Evolutionary conservation across 139 green algal genomes (phyloP).

Genomic region (Chlamydomonas sphaeroides): DNA sequence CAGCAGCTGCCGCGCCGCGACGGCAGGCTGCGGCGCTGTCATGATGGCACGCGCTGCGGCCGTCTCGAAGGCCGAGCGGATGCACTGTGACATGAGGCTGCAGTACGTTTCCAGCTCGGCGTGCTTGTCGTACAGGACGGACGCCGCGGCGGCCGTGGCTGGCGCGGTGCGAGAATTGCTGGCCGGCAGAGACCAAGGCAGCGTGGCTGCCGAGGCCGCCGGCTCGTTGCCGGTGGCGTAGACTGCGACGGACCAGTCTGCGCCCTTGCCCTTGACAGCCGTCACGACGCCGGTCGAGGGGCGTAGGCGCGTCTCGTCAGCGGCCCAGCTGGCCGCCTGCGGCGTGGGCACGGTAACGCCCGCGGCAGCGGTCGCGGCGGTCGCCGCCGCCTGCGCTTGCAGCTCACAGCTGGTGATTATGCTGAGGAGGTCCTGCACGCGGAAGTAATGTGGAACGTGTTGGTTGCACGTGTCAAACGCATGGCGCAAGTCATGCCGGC

Average conservation of each 20-base stretch:
- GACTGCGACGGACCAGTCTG: background rate
- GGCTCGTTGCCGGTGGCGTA: background rate
- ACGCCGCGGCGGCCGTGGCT: background rate
- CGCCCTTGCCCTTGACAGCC: background rate
- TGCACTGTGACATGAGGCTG: conserved; percentile 26
- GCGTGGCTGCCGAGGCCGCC: background rate
- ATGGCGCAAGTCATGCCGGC: too few species aligned
- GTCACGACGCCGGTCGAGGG: background rate
- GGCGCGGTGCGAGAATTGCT: background rate
- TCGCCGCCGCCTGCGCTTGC: background rate
- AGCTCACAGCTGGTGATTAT: conserved; percentile 4
- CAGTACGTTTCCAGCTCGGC: conserved; percentile 4
- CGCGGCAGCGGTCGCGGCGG: background rate
- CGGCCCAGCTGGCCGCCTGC: background rate
- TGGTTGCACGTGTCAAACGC: too few species aligned
- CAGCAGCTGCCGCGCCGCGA: conserved; percentile 3
- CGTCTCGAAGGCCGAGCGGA: background rate
- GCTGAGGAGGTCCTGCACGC: conserved; percentile 31
- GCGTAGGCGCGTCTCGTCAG: background rate
- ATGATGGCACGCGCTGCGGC: background rate
- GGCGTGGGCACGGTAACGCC: background rate
- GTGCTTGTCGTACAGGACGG: background rate
- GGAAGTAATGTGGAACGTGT: too few species aligned
- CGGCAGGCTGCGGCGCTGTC: background rate
- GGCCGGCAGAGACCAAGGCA: too few species aligned